These are phyloP conservation scores for Coriaria nepalensis DNA, from an alignment of 306 rosid genomes.

Conservation along the genomic window DNA sequence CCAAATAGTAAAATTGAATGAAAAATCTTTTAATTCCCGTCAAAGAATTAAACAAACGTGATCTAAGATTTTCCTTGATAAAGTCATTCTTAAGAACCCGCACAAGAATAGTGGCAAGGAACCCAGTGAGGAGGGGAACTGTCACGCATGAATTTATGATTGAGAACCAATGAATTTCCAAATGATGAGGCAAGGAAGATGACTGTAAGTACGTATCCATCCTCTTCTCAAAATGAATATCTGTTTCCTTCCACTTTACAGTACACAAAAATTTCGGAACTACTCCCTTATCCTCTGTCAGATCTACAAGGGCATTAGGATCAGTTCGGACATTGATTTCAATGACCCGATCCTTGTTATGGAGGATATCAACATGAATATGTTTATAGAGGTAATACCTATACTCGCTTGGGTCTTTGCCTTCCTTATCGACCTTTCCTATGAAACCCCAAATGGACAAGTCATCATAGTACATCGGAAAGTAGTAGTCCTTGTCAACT, in stretches of 20 bases:
- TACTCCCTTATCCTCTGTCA: conserved; percentile 56
- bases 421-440: conserved; percentile 62
- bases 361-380: conserved; percentile 54
- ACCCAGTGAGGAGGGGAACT: conserved; percentile 72
- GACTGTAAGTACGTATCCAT: conserved; percentile 71
- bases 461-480: conserved; percentile 83
- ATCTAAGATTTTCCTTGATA: conserved; percentile 35
- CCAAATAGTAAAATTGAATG: no score
- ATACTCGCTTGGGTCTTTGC: conserved; percentile 61
- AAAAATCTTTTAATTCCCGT: no score
- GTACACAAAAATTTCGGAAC: conserved; percentile 50
- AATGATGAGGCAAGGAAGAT: conserved; percentile 62
- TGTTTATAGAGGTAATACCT: conserved; percentile 60
- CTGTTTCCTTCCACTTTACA: conserved; percentile 73
- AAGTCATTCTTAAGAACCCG: conserved; percentile 88
- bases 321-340: conserved; percentile 54
- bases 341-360: conserved; percentile 70
- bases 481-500: conserved; percentile 62
- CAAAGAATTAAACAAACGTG: no score
- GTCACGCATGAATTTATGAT: conserved; percentile 83
- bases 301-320: conserved; percentile 46
- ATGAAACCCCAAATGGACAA: conserved; percentile 87
- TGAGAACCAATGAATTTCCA: conserved; percentile 92
- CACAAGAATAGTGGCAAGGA: conserved; percentile 71
- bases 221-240: conserved; percentile 62